phyloP scores from a whole-genome alignment of 345 rosid genomes.

The Pugionium cornutum region DNA sequence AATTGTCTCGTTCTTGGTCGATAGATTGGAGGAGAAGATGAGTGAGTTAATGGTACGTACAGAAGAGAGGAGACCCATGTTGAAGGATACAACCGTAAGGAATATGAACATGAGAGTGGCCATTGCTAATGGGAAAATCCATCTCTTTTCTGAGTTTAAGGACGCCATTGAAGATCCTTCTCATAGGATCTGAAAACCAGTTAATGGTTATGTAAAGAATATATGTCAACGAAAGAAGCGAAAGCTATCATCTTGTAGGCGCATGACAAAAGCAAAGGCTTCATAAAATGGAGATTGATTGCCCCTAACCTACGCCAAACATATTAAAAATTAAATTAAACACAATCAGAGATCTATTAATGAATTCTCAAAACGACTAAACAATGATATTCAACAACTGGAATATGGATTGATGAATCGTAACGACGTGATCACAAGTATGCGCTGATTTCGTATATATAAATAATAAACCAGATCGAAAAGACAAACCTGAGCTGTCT shows the following conservation, averaged over 20 bases:
- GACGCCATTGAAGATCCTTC: constrained; percentile 55
- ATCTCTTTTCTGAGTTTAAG: constrained; percentile 77
- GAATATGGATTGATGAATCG: constrained; percentile 17
- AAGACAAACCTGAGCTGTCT: constrained; percentile 10
- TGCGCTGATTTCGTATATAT: constrained; percentile 5
- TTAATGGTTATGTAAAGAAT: constrained; percentile 2
- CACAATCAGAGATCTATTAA: constrained; percentile 6
- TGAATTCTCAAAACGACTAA: neutral
- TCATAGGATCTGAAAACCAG: constrained; percentile 28
- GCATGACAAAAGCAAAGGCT: neutral
- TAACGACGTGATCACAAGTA: constrained; percentile 28
- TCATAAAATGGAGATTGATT: constrained; percentile 8
- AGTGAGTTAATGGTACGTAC: constrained; percentile 69
- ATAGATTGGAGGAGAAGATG: constrained; percentile 54
- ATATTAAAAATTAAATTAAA: neutral
- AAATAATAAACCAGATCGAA: neutral
- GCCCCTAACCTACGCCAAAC: constrained; percentile 28
- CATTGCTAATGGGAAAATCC: constrained; percentile 83
- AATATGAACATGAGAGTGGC: constrained; percentile 74
- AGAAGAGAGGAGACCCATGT: constrained; percentile 85
- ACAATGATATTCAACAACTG: neutral
- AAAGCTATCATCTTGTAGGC: constrained; percentile 2
- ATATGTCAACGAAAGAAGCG: neutral
- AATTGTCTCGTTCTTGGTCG: constrained; percentile 41
- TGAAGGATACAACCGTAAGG: constrained; percentile 75